Base-by-base conservation (phyloP, 495 filamentous ascomycete genomes). In the Aspergillus sclerotiicarbonarius region DNA sequence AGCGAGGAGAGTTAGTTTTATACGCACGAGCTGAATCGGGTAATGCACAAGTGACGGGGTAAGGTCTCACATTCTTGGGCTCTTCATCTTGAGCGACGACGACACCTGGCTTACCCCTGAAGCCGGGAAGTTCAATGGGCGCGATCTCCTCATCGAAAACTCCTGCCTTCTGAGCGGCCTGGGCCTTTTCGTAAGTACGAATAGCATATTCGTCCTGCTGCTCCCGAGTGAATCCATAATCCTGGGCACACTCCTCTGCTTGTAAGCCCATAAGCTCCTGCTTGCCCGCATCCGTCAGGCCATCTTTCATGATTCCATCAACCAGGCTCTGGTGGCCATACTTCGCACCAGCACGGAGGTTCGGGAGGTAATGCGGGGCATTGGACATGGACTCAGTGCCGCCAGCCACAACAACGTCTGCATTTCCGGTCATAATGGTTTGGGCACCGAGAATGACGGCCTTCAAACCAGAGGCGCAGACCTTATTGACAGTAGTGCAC, bases 371-470 rank as follows among this genome's bases (percentile, higher is more conserved):
- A 77, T 98, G 92, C n/a, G 95, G 95, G 49, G 86, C 81, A 78
- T 97, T 98, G 60, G 90, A 92, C 94, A 98, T 98, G 76, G 90
- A 94, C 80, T 98, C 94, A 57, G 92, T 84, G 57, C 94, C 94
- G 64, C 93, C 94, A 43, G 90, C 95, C 15, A 98, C 88, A 39
- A 98, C 85, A 60, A 94, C 83, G 51, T 90, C 86, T 61, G 94
- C 92, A 66, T 87, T 94, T 59, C 94, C 92, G 31, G 91, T 96
- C 66, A 96, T 91, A 72, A 98, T 97, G 60, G 91, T 96, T 78
- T 98, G 94, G 25, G 94, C 88, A 51, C 89, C 95, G 55, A 98
- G 83, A 62, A 96, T 93, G 73, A 98, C 87, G 58, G 94, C 91
- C 78, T 98, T 98, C 66, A 96, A 67, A 43, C 86, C 84, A 47